Evolutionary conservation across 2,329 filamentous ascomycete species (phyloP).

Genomic region (Ophidiomyces ophidiicola): DNA sequence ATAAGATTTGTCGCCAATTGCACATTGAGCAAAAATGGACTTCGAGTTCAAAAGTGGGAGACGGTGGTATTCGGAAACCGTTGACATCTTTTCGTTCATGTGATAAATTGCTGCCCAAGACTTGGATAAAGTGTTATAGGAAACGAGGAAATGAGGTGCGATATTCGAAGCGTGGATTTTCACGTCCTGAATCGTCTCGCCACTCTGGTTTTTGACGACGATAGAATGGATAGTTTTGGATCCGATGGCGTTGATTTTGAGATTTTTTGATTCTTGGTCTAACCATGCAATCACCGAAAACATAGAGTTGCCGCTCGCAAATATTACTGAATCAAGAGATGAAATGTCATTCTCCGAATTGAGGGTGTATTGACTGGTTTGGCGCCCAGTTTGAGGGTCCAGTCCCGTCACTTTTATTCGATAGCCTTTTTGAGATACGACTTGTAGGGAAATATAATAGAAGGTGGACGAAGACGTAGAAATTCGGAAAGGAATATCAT

Average conservation of each 20-base stretch:
- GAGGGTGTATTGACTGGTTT: slow-evolving; percentile 57
- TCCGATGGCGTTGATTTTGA: slow-evolving; percentile 37
- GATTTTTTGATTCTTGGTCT: slow-evolving; percentile 32
- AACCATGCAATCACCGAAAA: slow-evolving; percentile 35
- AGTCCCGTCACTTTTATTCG: slow-evolving; percentile 64
- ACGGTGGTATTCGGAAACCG: slow-evolving; percentile 65
- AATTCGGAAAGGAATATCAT: slow-evolving; percentile 62
- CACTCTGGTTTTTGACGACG: slow-evolving; percentile 30
- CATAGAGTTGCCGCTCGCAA: slow-evolving; percentile 30
- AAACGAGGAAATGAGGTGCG: slow-evolving; percentile 71
- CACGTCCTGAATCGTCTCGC: slow-evolving; percentile 42
- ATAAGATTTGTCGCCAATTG: slow-evolving; percentile 68
- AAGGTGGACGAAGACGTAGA: slow-evolving; percentile 56
- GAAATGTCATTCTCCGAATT: slow-evolving; percentile 61
- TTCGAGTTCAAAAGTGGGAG: slow-evolving; percentile 58
- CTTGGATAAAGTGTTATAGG: slow-evolving; percentile 56
- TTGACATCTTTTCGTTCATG: slow-evolving; percentile 57
- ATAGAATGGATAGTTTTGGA: slow-evolving; percentile 31
- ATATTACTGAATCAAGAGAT: slow-evolving; percentile 29
- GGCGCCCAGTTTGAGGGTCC: slow-evolving; percentile 60
- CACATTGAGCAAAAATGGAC: slow-evolving; percentile 69
- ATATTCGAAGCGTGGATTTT: slow-evolving; percentile 61
- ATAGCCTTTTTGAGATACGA: slow-evolving; percentile 52
- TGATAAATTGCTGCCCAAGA: slow-evolving; percentile 83
- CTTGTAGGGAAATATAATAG: slow-evolving; percentile 65